Percentiles rank a stretch among this genome's conserved stretches.
Evolutionary conservation across 331 rosid genomes (phyloP).

Genomic region (Rosa hybrid): DNA sequence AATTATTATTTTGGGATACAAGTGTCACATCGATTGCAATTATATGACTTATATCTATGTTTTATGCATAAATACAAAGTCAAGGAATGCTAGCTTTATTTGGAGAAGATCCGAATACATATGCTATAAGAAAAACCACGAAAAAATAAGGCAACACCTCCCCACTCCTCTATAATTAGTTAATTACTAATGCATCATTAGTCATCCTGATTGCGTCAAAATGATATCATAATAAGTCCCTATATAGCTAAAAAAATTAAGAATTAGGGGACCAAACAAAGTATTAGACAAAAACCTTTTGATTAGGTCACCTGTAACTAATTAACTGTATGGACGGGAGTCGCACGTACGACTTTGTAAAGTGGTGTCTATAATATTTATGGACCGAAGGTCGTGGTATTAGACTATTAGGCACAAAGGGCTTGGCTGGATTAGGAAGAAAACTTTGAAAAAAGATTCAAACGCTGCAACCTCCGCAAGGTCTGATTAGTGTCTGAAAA

Average conservation of each 20-base stretch:
- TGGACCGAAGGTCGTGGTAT: neutral
- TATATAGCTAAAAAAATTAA: neutral
- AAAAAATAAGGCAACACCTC: neutral
- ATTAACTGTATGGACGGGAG: neutral
- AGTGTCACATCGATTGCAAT: neutral
- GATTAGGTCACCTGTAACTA: neutral
- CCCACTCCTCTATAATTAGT: neutral
- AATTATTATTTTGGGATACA: too few species aligned
- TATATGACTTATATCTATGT: neutral
- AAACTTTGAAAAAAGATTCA: neutral
- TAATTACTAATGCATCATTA: neutral
- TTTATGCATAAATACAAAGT: neutral
- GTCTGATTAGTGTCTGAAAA: conserved; percentile 27
- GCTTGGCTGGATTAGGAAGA: neutral
- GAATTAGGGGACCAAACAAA: neutral
- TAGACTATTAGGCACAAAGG: neutral
- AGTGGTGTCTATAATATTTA: neutral
- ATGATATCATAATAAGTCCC: neutral
- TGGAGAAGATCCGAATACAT: too few species aligned
- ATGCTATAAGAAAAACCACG: neutral
- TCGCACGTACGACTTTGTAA: neutral
- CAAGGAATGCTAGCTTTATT: neutral
- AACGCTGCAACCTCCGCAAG: neutral
- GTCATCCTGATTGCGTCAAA: conserved; percentile 8
- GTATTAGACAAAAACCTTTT: neutral